Evolutionary conservation across 345 rosid species (phyloP), one percentile per base, ranked within the genome.

Genomic region (Eucalyptus dawsonii): DNA sequence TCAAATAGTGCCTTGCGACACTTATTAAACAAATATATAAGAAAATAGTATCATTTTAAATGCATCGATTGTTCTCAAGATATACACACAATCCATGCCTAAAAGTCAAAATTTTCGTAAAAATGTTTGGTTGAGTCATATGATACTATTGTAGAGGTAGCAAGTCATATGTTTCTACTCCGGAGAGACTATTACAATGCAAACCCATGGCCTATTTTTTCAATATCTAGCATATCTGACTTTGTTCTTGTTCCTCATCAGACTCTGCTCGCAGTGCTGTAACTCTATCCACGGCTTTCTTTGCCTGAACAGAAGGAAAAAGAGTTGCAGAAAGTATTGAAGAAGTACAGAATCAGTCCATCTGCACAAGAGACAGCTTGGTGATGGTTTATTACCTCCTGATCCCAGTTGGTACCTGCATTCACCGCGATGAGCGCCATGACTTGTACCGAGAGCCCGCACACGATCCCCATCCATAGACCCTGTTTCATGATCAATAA

Each of bases 401-500:
- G 88, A 53, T 92, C 89, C 96, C 95, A 94, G 25, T 92, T 72
- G 13, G 96, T 93, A 86, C 86, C 54, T 25, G 89, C 90, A 87
- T 90, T 93, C 67, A 94, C 81, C 4, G 86, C 58, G 67, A 94
- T 88, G 80, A 94, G 94, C 29, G 93, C 94, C 31, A 91, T 80
- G 47, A 88, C 80, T 91, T 93, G 95, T 10, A 91, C 91, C 47
- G 86, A 17, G 14, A 93, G 92, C n/a, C 93, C 93, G 87, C 94
- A 93, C 86, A 92, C 91, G 86, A 93, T 93, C 45, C 95, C 95
- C 92, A 92, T 88, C 95, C 94, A 94, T 4, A 94, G 93, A 14
- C 96, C 94, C 94, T 94, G 89, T 80, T 31, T 80, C 42, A 65
- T 29, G 72, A n/a, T n/a, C 37, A 51, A 80, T 81, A 34, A 58